Percentiles rank a stretch among this genome's conserved stretches.
These are phyloP conservation scores for Ilex paraguariensis DNA, from an alignment of 305 asterid genomes.

Conservation along the genomic window DNA sequence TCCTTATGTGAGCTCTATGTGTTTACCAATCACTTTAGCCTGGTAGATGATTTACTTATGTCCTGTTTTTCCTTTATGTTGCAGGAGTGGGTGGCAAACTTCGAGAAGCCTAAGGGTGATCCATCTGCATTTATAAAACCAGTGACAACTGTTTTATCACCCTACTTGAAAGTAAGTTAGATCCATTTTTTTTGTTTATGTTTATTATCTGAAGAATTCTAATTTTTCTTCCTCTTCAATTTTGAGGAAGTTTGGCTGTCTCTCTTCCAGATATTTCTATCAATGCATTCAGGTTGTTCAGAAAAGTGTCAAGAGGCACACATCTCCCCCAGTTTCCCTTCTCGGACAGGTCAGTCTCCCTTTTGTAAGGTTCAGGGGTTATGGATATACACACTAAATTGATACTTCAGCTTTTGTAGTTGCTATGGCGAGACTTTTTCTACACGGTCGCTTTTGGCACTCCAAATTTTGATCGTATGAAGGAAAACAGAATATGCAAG, in stretches of 20 bases:
- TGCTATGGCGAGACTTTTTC: slow-evolving; percentile 93
- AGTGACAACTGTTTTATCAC: slow-evolving; percentile 88
- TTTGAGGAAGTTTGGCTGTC: slow-evolving; percentile 86
- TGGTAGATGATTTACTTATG: background rate
- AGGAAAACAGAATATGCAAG: slow-evolving; percentile 78
- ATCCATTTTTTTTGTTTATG: slow-evolving; percentile 1
- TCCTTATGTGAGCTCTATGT: background rate
- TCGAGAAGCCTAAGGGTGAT: slow-evolving; percentile 97
- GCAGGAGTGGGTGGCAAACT: slow-evolving; percentile 90
- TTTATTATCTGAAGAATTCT: slow-evolving; percentile 22
- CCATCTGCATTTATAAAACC: slow-evolving; percentile 86
- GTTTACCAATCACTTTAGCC: slow-evolving; percentile 1
- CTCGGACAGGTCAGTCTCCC: slow-evolving; percentile 73
- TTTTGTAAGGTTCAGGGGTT: slow-evolving; percentile 3
- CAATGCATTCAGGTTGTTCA: slow-evolving; percentile 80
- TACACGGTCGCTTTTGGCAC: slow-evolving; percentile 82
- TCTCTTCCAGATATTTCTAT: slow-evolving; percentile 91
- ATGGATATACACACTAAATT: slow-evolving; percentile 14
- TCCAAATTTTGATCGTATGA: slow-evolving; percentile 80
- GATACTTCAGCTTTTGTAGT: slow-evolving; percentile 38
- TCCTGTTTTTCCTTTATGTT: slow-evolving; percentile 7
- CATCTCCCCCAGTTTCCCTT: slow-evolving; percentile 95
- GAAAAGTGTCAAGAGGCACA: slow-evolving; percentile 56
- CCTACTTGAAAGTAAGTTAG: slow-evolving; percentile 77
- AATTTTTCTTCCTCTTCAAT: slow-evolving; percentile 31